phyloP scores from a whole-genome alignment of 2,329 filamentous ascomycete genomes.

The Ciborinia camelliae region DNA sequence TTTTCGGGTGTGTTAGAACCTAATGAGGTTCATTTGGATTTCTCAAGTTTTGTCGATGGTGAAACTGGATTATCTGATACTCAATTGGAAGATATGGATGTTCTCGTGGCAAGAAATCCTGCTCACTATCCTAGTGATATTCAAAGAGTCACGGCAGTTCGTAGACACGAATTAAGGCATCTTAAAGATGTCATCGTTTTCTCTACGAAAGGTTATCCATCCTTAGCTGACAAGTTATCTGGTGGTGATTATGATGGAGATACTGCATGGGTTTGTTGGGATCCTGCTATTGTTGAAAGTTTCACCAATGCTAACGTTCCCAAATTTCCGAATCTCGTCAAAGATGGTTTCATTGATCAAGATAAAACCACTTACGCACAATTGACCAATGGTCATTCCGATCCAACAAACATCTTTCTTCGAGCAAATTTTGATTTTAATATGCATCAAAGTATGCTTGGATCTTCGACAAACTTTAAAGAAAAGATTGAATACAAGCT shows the following conservation, averaged over 20 bases:
- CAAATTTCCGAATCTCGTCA: slow-evolving; percentile 44
- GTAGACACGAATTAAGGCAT: slow-evolving; percentile 57
- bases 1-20: slow-evolving; percentile 58
- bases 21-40: slow-evolving; percentile 64
- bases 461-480: slow-evolving; percentile 61
- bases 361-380: slow-evolving; percentile 42
- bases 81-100: slow-evolving; percentile 53
- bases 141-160: slow-evolving; percentile 61
- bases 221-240: slow-evolving; percentile 67
- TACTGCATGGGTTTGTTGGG: slow-evolving; percentile 75
- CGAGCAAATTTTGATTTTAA: slow-evolving; percentile 55
- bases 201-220: slow-evolving; percentile 54
- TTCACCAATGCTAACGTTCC: slow-evolving; percentile 61
- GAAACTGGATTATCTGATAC: slow-evolving; percentile 52
- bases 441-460: slow-evolving; percentile 55
- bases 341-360: slow-evolving; percentile 49
- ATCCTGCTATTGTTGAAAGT: slow-evolving; percentile 59
- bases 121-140: slow-evolving; percentile 70
- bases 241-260: slow-evolving; percentile 84
- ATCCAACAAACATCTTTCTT: slow-evolving; percentile 45
- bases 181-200: slow-evolving; percentile 82
- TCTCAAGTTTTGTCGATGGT: slow-evolving; percentile 58
- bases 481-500: slow-evolving; percentile 60
- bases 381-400: slow-evolving; percentile 18
- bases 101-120: slow-evolving; percentile 67